Evolutionary conservation across 495 filamentous ascomycete genomes (phyloP).

Genomic region (Hypoxylon rickii): DNA sequence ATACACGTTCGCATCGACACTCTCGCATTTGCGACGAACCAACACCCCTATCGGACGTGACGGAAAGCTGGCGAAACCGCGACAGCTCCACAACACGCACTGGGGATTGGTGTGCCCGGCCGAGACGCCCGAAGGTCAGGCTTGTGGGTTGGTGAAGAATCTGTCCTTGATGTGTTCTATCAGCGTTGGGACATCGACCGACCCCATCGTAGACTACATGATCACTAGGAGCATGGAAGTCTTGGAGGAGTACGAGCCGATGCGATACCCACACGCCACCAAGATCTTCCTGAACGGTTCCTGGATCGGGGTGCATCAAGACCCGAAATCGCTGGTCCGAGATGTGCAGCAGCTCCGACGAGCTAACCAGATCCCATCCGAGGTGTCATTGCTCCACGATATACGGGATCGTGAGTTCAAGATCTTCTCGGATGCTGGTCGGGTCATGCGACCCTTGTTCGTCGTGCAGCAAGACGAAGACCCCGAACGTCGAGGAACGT

Average conservation of each 20-base stretch:
- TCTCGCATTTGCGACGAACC: constrained; percentile 94
- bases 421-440: constrained; percentile 95
- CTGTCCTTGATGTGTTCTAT: constrained; percentile 97
- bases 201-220: constrained; percentile 94
- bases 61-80: constrained; percentile 96
- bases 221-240: constrained; percentile 92
- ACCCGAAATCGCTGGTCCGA: constrained; percentile 77
- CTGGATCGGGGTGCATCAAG: constrained; percentile 90
- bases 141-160: constrained; percentile 98
- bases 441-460: constrained; percentile 90
- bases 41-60: constrained; percentile 98
- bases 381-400: constrained; percentile 91
- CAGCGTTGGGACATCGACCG: constrained; percentile 85
- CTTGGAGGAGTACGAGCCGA: constrained; percentile 92
- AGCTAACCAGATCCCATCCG: constrained; percentile 75
- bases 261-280: constrained; percentile 85
- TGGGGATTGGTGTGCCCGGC: constrained; percentile 98
- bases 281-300: constrained; percentile 98
- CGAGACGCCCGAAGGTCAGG: constrained; percentile 97
- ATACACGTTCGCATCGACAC: constrained; percentile 93
- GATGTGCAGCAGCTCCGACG: constrained; percentile 78
- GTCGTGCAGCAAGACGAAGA: constrained; percentile 75
- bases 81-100: constrained; percentile 97
- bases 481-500: constrained; percentile 70
- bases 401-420: constrained; percentile 98